Evolutionary conservation across 2,329 filamentous ascomycete genomes (phyloP).

Genomic region (Alternaria panax): DNA sequence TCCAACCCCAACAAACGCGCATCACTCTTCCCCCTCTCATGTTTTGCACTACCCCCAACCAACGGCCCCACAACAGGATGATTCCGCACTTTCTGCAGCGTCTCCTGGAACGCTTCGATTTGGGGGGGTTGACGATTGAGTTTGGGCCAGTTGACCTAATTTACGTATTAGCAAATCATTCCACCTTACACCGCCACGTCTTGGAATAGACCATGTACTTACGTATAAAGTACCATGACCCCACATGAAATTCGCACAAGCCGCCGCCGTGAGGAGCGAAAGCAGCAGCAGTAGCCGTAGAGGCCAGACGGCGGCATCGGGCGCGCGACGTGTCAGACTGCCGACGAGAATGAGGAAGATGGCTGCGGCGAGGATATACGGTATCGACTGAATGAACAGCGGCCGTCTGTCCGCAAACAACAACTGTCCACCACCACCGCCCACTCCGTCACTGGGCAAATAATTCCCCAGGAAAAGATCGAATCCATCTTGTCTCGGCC

Average conservation of each 20-base stretch:
- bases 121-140: constrained; percentile 88
- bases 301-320: constrained; percentile 79
- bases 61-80: constrained; percentile 81
- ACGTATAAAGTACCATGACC: constrained; percentile 93
- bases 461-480: constrained; percentile 92
- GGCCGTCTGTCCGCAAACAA: constrained; percentile 87
- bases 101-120: constrained; percentile 86
- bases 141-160: constrained; percentile 96
- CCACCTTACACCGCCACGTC: too few relatives aligned
- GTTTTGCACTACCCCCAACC: constrained; percentile 60
- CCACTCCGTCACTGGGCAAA: constrained; percentile 73
- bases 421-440: constrained; percentile 74
- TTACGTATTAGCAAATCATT: too few relatives aligned
- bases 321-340: constrained; percentile 73
- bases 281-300: constrained; percentile 82
- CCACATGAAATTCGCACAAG: constrained; percentile 79
- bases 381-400: constrained; percentile 88
- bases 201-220: too few relatives aligned
- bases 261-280: constrained; percentile 74
- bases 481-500: constrained; percentile 92
- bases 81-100: constrained; percentile 80
- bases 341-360: constrained; percentile 82
- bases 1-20: constrained; percentile 84
- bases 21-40: constrained; percentile 85
- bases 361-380: constrained; percentile 87